A percentile compares a stretch with the other conserved stretches of the same genome.
These are phyloP conservation scores for Saccharum spontaneum DNA, from an alignment of 176 grass and related monocot genomes.

Conservation along the genomic window DNA sequence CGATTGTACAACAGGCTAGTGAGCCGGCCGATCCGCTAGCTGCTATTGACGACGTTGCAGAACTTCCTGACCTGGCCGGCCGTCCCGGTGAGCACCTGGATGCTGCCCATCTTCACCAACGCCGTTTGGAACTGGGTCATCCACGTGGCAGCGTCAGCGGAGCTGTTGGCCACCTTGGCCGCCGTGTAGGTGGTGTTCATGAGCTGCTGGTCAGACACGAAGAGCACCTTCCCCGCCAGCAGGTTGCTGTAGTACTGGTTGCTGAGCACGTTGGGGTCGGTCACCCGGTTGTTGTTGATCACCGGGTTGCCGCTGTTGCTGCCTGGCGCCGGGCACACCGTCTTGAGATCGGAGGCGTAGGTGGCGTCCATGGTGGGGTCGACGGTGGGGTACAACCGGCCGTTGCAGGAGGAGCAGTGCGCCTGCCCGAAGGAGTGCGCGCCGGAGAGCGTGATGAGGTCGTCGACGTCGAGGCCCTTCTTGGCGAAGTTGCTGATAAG, in stretches of 20 bases:
- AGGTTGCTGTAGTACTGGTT: slow-evolving; percentile 9
- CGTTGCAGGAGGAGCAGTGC: slow-evolving; percentile 12
- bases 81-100: slow-evolving; percentile 43
- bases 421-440: slow-evolving; percentile 29
- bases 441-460: slow-evolving; percentile 28
- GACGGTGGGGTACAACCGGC: slow-evolving; percentile 3
- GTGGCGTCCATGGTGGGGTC: slow-evolving; percentile 25
- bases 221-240: slow-evolving; percentile 30
- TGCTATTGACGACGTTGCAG: slow-evolving; percentile 36
- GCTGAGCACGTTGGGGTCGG: slow-evolving; percentile 17
- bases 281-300: neutral
- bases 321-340: slow-evolving; percentile 21
- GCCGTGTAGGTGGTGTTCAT: slow-evolving; percentile 1
- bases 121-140: slow-evolving; percentile 36
- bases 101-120: slow-evolving; percentile 54
- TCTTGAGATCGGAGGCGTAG: neutral
- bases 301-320: neutral
- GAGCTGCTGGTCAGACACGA: slow-evolving; percentile 48
- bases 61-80: slow-evolving; percentile 52
- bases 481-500: slow-evolving; percentile 18
- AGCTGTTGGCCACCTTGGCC: slow-evolving; percentile 26
- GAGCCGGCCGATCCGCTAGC: neutral
- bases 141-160: neutral
- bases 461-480: slow-evolving; percentile 13
- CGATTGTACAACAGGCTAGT: too few species aligned